These are phyloP conservation scores for Cystobasidium tubakii DNA, from an alignment of 768 basidiomycete genomes.

Conservation along the genomic window DNA sequence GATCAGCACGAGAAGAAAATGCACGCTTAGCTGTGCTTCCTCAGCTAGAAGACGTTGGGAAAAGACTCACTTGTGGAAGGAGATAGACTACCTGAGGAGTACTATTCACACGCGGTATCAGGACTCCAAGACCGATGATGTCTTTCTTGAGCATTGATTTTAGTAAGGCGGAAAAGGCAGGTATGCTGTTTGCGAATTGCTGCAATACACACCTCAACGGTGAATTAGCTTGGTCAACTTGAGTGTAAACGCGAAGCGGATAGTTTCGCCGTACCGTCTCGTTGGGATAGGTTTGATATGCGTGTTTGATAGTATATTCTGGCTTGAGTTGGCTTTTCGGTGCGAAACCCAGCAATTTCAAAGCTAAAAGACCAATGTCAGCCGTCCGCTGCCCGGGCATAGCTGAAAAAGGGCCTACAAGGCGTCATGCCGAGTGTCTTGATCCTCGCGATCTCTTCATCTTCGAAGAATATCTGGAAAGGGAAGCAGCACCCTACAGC, in stretches of 20 bases:
- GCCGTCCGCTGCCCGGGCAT: no score
- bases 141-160: conserved; percentile 73
- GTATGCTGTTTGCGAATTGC: conserved; percentile 77
- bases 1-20: not conserved
- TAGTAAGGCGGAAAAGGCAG: conserved; percentile 81
- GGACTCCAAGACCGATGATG: conserved; percentile 70
- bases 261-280: conserved; percentile 61
- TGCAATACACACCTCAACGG: not conserved
- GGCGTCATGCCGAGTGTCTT: conserved; percentile 36
- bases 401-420: not conserved
- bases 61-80: conserved; percentile 67
- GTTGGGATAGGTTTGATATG: conserved; percentile 83
- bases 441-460: conserved; percentile 41
- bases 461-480: conserved; percentile 42
- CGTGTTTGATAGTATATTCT: conserved; percentile 88
- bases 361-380: conserved; percentile 56
- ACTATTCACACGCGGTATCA: conserved; percentile 24
- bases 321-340: conserved; percentile 59
- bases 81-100: conserved; percentile 75
- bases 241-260: no score
- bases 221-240: no score
- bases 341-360: conserved; percentile 92
- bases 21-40: no score
- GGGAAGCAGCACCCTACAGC: not conserved
- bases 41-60: not conserved